Evolutionary conservation across 202 grass and related monocot genomes (phyloP).

Genomic region (Zizania palustris): DNA sequence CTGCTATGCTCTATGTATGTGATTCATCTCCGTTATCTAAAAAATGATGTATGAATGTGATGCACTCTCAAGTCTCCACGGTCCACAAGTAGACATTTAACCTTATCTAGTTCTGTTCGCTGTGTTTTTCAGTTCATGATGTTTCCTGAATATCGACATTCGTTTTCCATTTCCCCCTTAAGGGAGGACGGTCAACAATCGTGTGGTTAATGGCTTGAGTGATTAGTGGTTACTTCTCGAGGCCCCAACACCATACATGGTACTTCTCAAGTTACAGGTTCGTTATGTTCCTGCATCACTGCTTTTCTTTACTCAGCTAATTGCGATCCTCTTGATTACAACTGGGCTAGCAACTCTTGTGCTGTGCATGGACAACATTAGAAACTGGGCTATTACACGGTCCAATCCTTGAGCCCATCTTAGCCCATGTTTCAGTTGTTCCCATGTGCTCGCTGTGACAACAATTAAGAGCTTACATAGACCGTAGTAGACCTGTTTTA

Average conservation of each 20-base stretch:
- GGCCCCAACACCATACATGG: background rate
- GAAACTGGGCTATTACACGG: background rate
- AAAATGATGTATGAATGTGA: background rate
- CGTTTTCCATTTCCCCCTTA: background rate
- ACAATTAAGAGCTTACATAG: background rate
- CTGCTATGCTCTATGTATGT: background rate
- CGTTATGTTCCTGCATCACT: background rate
- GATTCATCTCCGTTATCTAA: background rate
- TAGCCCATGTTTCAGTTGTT: background rate
- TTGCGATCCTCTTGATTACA: background rate
- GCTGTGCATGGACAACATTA: background rate
- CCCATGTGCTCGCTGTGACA: background rate
- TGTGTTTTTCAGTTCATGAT: conserved; percentile 15
- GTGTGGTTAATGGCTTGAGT: background rate
- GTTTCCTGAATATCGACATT: background rate
- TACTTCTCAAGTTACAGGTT: background rate
- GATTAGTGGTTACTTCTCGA: background rate
- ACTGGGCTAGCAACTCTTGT: background rate
- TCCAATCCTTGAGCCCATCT: background rate
- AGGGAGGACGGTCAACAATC: background rate
- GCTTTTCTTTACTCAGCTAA: background rate
- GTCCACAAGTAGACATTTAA: background rate
- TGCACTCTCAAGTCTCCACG: background rate
- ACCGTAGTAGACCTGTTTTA: background rate
- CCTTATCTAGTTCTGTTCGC: background rate